Evolutionary conservation across 768 basidiomycete genomes (phyloP), one percentile per base, ranked within the genome.

Genomic region (Exidia glandulosa): DNA sequence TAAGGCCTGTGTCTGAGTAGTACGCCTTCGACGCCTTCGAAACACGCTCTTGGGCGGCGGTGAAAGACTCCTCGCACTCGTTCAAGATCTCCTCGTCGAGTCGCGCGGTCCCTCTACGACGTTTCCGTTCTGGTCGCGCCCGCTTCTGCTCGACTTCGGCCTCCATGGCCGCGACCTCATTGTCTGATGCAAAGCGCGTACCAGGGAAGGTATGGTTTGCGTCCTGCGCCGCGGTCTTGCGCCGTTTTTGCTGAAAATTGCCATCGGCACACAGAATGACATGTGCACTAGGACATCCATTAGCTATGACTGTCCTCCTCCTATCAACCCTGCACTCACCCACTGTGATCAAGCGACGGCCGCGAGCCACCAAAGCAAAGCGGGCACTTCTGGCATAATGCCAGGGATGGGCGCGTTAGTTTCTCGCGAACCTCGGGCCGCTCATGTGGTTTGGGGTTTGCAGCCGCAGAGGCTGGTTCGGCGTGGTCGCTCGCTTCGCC

Each of bases 1-100:
- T 61, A 0, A 66, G n/a, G 13, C 66, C 66, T 14, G 61, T 66
- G 50, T 64, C 62, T 3, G 59, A 54, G 59, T 66, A 67, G 34
- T 62, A 64, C 10, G 3, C 9, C 2, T 48, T 62, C 25, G 63
- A 62, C 61, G 6, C 66, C 70, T 36, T 74, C 7, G 41, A 16
- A n/a, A 45, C 41, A 3, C 7, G 16, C 16, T 45, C 41, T 16
- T 45, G 41, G 6, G 41, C 41, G 4, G 41, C 41, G 16, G 23
- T 45, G 41, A 45, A 45, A 3, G 41, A 45, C 14, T 45, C 16
- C 23, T 45, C 41, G 41, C 41, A 45, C 16, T 6, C 41, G 41
- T 45, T n/a, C 6, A 45, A n/a, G 7, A 45, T 19, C 6, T 6
- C 41, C 16, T 45, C 41, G 16, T 19, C 6, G 23, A 45, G 41